A percentile compares a stretch with the other conserved stretches of the same genome.
These are phyloP conservation scores for Monosporascus sp. DNA, from an alignment of 2,329 filamentous ascomycete genomes.

Conservation along the genomic window DNA sequence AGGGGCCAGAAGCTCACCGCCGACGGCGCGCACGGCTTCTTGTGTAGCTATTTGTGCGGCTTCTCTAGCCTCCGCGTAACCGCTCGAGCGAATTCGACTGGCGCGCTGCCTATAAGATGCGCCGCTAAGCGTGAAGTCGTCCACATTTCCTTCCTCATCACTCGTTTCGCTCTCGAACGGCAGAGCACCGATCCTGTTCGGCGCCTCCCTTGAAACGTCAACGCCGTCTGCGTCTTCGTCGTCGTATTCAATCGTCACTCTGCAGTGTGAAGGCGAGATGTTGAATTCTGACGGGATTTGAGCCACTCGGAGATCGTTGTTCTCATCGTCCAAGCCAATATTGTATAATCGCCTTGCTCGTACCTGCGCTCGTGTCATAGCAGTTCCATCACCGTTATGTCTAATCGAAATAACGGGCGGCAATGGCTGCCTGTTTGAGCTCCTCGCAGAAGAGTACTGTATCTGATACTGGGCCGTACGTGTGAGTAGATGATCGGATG, in stretches of 20 bases:
- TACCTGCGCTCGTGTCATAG: slow-evolving; percentile 38
- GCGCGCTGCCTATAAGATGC: slow-evolving; percentile 23
- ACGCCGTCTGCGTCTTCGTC: slow-evolving; percentile 49
- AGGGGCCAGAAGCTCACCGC: slow-evolving; percentile 60
- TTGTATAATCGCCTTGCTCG: slow-evolving; percentile 41
- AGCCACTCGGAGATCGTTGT: slow-evolving; percentile 41
- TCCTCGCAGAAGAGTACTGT: slow-evolving; percentile 45
- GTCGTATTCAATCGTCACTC: slow-evolving; percentile 54
- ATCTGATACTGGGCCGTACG: slow-evolving; percentile 73
- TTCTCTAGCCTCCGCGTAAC: slow-evolving; percentile 37
- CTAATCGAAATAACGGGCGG: slow-evolving; percentile 45
- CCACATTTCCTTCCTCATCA: slow-evolving; percentile 31
- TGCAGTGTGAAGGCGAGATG: slow-evolving; percentile 42
- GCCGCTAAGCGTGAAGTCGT: slow-evolving; percentile 27
- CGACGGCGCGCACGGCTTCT: slow-evolving; percentile 51
- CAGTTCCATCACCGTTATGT: slow-evolving; percentile 47
- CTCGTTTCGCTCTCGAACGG: slow-evolving; percentile 48
- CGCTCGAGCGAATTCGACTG: slow-evolving; percentile 19
- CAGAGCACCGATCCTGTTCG: slow-evolving; percentile 49
- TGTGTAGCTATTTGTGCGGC: slow-evolving; percentile 49
- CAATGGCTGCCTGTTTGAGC: slow-evolving; percentile 18
- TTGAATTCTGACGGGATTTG: slow-evolving; percentile 55
- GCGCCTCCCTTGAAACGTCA: slow-evolving; percentile 22
- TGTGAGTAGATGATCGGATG: slow-evolving; percentile 66
- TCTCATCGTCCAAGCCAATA: slow-evolving; percentile 37